Conservation (phyloP, 345 rosid species). For the Fremontodendron californicum region DNA sequence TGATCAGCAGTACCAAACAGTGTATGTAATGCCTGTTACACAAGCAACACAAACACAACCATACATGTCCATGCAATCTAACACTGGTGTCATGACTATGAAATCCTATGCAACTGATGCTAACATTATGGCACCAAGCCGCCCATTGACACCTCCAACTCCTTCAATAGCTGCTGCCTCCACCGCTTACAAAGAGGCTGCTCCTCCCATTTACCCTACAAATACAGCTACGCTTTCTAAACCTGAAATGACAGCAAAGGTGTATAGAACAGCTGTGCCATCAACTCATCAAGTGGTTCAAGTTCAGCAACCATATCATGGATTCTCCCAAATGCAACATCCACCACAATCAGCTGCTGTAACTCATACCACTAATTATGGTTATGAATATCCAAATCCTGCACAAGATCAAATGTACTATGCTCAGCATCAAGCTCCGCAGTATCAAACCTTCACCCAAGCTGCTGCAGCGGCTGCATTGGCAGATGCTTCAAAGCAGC, state of each 20-base stretch:
- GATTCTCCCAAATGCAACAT: constrained; percentile 50
- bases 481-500: constrained; percentile 57
- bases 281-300: constrained; percentile 39
- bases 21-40: constrained; percentile 62
- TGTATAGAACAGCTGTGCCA: constrained; percentile 35
- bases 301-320: constrained; percentile 49
- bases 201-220: constrained; percentile 43
- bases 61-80: constrained; percentile 54
- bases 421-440: constrained; percentile 44
- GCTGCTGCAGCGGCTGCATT: constrained; percentile 46
- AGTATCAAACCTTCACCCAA: constrained; percentile 63
- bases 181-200: constrained; percentile 23
- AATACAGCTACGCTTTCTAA: constrained; percentile 31
- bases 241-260: constrained; percentile 40
- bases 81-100: constrained; percentile 6
- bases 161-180: constrained; percentile 21
- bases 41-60: constrained; percentile 47
- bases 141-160: constrained; percentile 19
- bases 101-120: constrained; percentile 15
- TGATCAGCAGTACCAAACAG: constrained; percentile 43
- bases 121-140: constrained; percentile 16
- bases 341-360: constrained; percentile 30
- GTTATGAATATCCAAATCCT: constrained; percentile 41
- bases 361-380: constrained; percentile 29
- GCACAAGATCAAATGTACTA: constrained; percentile 53